Percentiles rank a stretch among this genome's conserved stretches.
phyloP scores from a whole-genome alignment of 2,329 filamentous ascomycete genomes.

The Penicillium freii region DNA sequence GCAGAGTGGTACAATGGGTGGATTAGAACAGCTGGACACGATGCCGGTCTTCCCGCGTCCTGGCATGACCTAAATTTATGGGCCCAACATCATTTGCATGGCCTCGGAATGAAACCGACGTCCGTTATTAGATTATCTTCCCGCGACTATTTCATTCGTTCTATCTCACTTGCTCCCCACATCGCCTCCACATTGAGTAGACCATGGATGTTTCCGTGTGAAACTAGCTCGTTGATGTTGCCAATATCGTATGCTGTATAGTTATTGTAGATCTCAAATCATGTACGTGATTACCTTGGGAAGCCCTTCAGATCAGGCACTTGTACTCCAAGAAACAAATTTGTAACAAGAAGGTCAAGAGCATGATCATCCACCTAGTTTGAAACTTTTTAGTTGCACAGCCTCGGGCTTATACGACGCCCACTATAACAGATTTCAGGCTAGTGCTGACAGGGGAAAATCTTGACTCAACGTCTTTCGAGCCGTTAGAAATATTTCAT shows the following conservation, averaged over 20 bases:
- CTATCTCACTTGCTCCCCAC: constrained; percentile 3
- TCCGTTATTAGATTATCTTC: constrained; percentile 8
- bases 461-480: neutral
- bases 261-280: neutral
- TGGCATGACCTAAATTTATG: constrained; percentile 43
- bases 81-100: neutral
- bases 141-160: constrained; percentile 7
- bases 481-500: neutral
- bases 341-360: neutral
- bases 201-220: neutral
- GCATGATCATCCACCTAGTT: neutral
- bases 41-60: constrained; percentile 84
- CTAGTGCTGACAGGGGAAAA: constrained; percentile 1
- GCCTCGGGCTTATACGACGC: neutral
- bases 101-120: constrained; percentile 1
- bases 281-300: neutral
- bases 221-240: neutral
- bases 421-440: neutral
- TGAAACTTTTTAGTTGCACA: neutral
- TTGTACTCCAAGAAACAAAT: neutral
- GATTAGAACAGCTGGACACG: constrained; percentile 70
- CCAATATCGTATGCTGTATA: neutral
- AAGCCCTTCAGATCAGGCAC: too few relatives aligned
- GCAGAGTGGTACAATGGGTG: constrained; percentile 75
- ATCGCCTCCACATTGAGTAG: constrained; percentile 6